These are phyloP conservation scores for Pythium aristosporum DNA, from an alignment of 352 stramenopile species.

Conservation along the genomic window DNA sequence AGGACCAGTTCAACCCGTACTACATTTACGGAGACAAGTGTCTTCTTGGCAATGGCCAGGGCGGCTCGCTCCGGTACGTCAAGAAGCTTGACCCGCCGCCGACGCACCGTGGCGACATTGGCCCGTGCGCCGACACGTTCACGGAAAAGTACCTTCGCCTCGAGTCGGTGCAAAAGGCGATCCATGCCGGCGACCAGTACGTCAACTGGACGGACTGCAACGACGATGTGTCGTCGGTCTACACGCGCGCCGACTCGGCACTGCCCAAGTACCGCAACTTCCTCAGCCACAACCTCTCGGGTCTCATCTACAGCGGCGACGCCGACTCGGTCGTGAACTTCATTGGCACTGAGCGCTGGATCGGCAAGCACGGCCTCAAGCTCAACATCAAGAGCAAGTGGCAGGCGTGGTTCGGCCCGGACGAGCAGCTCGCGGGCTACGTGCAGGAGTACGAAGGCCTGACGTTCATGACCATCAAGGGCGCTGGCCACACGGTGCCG, in stretches of 20 bases:
- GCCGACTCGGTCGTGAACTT: slow-evolving; percentile 84
- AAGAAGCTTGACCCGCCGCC: slow-evolving; percentile 28
- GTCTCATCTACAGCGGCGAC: slow-evolving; percentile 76
- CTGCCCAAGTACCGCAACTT: slow-evolving; percentile 73
- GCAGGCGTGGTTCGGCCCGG: slow-evolving; percentile 70
- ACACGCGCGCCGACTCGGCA: slow-evolving; percentile 55
- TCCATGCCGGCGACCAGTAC: slow-evolving; percentile 46
- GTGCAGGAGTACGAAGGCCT: slow-evolving; percentile 84
- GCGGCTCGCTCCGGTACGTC: slow-evolving; percentile 41
- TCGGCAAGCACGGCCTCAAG: slow-evolving; percentile 69
- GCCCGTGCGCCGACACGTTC: slow-evolving; percentile 62
- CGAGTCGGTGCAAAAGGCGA: slow-evolving; percentile 51
- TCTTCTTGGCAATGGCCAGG: slow-evolving; percentile 59
- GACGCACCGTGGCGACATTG: slow-evolving; percentile 50
- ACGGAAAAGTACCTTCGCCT: slow-evolving; percentile 69
- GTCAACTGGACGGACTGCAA: slow-evolving; percentile 69
- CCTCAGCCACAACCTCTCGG: slow-evolving; percentile 44
- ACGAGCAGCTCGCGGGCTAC: slow-evolving; percentile 86
- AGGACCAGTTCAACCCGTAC: slow-evolving; percentile 67
- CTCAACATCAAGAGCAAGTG: slow-evolving; percentile 62
- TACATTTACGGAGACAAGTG: slow-evolving; percentile 86
- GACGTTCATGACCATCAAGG: slow-evolving; percentile 91
- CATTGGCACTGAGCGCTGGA: slow-evolving; percentile 87
- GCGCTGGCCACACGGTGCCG: slow-evolving; percentile 90
- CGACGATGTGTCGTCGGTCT: slow-evolving; percentile 50